A percentile compares a stretch with the other conserved stretches of the same genome.
These are phyloP conservation scores for Fusarium heterosporum DNA, from an alignment of 2,329 filamentous ascomycete species.

Conservation along the genomic window DNA sequence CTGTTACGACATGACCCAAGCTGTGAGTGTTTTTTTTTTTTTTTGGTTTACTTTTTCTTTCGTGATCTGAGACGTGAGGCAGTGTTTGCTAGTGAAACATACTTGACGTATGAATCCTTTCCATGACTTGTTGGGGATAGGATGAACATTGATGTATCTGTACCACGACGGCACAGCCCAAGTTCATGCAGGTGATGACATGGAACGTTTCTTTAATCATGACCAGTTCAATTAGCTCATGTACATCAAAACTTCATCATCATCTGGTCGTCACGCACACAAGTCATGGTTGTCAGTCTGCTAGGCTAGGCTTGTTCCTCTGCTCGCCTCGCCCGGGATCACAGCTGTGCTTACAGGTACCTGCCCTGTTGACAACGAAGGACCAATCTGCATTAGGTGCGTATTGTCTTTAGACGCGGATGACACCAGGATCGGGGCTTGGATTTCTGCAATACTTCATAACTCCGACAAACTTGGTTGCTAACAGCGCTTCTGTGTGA, in stretches of 20 bases:
- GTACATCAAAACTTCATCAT: neutral
- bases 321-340: neutral
- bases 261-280: neutral
- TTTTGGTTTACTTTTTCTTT: neutral
- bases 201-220: neutral
- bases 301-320: neutral
- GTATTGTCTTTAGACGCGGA: neutral
- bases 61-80: constrained; percentile 21
- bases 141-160: neutral
- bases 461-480: neutral
- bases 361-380: too few relatives aligned
- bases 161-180: neutral
- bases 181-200: neutral
- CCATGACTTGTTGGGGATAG: neutral
- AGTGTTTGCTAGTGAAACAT: constrained; percentile 24
- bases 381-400: too few relatives aligned
- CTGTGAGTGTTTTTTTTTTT: neutral
- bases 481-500: neutral
- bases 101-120: constrained; percentile 7
- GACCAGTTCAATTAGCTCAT: too few relatives aligned
- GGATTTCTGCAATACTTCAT: neutral
- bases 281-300: constrained; percentile 5
- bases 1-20: neutral
- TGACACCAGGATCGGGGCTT: neutral
- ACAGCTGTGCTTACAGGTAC: neutral